These are phyloP conservation scores for Stereocaulon alpinum DNA, from an alignment of 495 filamentous ascomycete genomes.

Conservation along the genomic window DNA sequence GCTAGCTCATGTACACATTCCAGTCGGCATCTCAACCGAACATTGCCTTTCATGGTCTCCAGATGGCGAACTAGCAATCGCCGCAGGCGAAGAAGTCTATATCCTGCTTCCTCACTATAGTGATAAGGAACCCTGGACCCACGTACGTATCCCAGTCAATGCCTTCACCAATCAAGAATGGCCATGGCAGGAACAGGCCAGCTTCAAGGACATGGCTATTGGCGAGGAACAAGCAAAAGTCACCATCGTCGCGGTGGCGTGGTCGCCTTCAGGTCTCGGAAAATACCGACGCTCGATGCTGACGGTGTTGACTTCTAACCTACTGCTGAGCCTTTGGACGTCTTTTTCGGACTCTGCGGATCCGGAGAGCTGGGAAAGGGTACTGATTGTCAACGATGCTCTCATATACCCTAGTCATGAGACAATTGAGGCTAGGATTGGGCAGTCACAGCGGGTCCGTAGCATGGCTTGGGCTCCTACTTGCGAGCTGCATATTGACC, in stretches of 20 bases:
- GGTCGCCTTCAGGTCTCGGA: conserved; percentile 52
- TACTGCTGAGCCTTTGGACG: conserved; percentile 39
- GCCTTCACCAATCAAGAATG: conserved; percentile 46
- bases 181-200: conserved; percentile 35
- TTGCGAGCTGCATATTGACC: background rate
- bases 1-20: conserved; percentile 26
- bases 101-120: conserved; percentile 13
- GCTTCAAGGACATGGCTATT: conserved; percentile 44
- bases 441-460: conserved; percentile 10
- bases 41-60: conserved; percentile 51
- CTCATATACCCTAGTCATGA: conserved; percentile 11
- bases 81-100: conserved; percentile 37
- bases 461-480: conserved; percentile 18
- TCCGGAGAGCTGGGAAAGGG: conserved; percentile 35
- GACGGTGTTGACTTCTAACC: conserved; percentile 50
- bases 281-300: conserved; percentile 48
- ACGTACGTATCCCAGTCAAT: conserved; percentile 37
- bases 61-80: conserved; percentile 52
- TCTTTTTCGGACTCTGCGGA: conserved; percentile 21
- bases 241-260: conserved; percentile 41
- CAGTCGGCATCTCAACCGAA: conserved; percentile 27
- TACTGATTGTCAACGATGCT: conserved; percentile 34
- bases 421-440: background rate
- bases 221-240: conserved; percentile 53
- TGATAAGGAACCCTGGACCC: conserved; percentile 18